Percentiles rank a stretch among this genome's conserved stretches.
These are phyloP conservation scores for Triticum dicoccoides DNA, from an alignment of 176 grass and related monocot species.

Conservation along the genomic window DNA sequence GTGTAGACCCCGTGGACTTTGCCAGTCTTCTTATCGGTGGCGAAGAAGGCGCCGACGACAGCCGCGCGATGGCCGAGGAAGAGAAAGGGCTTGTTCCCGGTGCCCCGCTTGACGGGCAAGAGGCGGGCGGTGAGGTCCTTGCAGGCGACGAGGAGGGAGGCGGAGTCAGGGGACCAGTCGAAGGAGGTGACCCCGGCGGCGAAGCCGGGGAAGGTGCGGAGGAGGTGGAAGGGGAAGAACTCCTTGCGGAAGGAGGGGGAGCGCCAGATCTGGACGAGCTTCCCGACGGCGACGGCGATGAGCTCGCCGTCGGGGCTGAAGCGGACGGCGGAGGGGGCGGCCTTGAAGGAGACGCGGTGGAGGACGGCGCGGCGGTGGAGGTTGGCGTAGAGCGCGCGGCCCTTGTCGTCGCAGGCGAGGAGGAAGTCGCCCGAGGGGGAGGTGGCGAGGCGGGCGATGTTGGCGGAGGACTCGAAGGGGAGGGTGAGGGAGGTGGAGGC, in stretches of 20 bases:
- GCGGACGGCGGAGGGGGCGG: constrained; percentile 44
- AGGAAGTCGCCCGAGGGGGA: constrained; percentile 73
- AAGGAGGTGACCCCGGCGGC: constrained; percentile 64
- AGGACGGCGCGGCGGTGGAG: constrained; percentile 67
- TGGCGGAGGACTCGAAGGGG: constrained; percentile 82
- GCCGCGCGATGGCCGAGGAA: constrained; percentile 78
- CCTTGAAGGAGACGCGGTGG: constrained; percentile 82
- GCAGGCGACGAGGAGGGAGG: constrained; percentile 72
- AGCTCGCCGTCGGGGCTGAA: constrained; percentile 77
- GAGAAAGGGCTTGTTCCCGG: constrained; percentile 61
- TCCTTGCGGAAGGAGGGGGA: constrained; percentile 80
- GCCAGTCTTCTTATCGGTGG: constrained; percentile 61
- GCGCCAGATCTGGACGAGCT: constrained; percentile 92
- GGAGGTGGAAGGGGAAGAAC: constrained; percentile 93
- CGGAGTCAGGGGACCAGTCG: constrained; percentile 92
- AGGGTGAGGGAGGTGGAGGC: constrained; percentile 66
- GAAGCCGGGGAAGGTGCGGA: constrained; percentile 75
- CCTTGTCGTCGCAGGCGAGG: constrained; percentile 52
- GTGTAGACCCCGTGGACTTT: constrained; percentile 61
- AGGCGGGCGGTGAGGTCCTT: constrained; percentile 82
- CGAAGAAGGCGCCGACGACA: constrained; percentile 69
- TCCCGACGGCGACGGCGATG: constrained; percentile 77
- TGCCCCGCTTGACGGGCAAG: constrained; percentile 50
- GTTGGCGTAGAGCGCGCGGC: constrained; percentile 68
- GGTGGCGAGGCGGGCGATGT: constrained; percentile 60